phyloP scores from a whole-genome alignment of 2,329 filamentous ascomycete species.

The Aureobasidium sp. region DNA sequence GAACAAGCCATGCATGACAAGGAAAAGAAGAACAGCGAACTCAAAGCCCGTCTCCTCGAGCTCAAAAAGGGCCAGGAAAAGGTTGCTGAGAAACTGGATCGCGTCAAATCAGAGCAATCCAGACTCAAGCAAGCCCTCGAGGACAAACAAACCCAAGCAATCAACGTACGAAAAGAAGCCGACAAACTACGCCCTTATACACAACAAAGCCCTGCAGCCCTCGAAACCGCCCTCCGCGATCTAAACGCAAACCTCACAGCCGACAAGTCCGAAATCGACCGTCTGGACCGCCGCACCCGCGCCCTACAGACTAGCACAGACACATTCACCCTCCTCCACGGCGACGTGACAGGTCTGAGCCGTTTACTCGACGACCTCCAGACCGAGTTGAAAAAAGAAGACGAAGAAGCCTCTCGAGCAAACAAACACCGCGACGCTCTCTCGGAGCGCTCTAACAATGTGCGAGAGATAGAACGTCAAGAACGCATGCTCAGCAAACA shows the following conservation, averaged over 20 bases:
- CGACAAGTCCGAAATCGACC: slow-evolving; percentile 88
- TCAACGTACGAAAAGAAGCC: slow-evolving; percentile 84
- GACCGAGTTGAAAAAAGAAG: slow-evolving; percentile 87
- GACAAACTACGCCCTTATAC: slow-evolving; percentile 93
- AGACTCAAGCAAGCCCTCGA: slow-evolving; percentile 78
- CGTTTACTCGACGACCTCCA: slow-evolving; percentile 91
- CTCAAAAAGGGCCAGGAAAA: slow-evolving; percentile 84
- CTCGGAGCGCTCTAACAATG: slow-evolving; percentile 87
- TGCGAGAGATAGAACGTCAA: slow-evolving; percentile 90
- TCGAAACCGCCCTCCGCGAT: slow-evolving; percentile 86
- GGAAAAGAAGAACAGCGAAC: slow-evolving; percentile 84
- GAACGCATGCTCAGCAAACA: slow-evolving; percentile 88
- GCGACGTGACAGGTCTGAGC: slow-evolving; percentile 89
- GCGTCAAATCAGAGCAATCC: slow-evolving; percentile 82
- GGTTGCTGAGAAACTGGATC: slow-evolving; percentile 84
- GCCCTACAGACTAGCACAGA: slow-evolving; percentile 93
- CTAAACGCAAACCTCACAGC: slow-evolving; percentile 79
- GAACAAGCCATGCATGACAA: slow-evolving; percentile 88
- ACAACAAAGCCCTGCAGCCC: slow-evolving; percentile 83
- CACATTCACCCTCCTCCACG: slow-evolving; percentile 84
- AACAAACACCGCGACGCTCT: slow-evolving; percentile 87
- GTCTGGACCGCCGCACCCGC: slow-evolving; percentile 86
- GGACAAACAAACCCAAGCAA: slow-evolving; percentile 73
- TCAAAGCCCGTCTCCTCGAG: slow-evolving; percentile 85
- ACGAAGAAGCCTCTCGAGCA: slow-evolving; percentile 87